These are phyloP conservation scores for Acer saccharum DNA, from an alignment of 345 rosid species.

Conservation along the genomic window DNA sequence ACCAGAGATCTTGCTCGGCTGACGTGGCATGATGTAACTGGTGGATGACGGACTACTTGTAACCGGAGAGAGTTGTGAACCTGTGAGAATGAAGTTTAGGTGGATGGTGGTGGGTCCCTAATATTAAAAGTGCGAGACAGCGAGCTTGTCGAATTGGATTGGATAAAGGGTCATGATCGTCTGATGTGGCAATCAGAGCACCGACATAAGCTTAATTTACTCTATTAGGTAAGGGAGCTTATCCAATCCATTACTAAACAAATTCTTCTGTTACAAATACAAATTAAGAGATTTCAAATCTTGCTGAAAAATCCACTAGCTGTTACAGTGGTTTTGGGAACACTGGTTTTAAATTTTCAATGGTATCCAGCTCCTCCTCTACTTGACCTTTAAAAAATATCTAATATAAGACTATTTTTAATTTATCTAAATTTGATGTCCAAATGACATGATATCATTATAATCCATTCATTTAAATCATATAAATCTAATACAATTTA, in stretches of 20 bases:
- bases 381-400: too few species aligned
- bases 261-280: neutral
- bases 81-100: neutral
- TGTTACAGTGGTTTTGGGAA: constrained; percentile 6
- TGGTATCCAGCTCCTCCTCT: neutral
- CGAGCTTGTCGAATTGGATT: neutral
- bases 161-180: neutral
- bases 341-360: neutral
- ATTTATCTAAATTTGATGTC: too few species aligned
- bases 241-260: neutral
- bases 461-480: too few species aligned
- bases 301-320: neutral
- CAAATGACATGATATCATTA: too few species aligned
- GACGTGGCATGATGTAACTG: neutral
- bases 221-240: too few species aligned
- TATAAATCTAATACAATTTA: too few species aligned
- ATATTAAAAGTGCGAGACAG: constrained; percentile 9
- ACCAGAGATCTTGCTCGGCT: neutral
- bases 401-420: too few species aligned
- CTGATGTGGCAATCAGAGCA: constrained; percentile 1
- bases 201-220: constrained; percentile 11
- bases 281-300: neutral
- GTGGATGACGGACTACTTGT: neutral
- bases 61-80: neutral
- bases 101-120: constrained; percentile 6